These are phyloP conservation scores for Macrotyloma uniflorum DNA, from an alignment of 306 rosid species.

Conservation along the genomic window DNA sequence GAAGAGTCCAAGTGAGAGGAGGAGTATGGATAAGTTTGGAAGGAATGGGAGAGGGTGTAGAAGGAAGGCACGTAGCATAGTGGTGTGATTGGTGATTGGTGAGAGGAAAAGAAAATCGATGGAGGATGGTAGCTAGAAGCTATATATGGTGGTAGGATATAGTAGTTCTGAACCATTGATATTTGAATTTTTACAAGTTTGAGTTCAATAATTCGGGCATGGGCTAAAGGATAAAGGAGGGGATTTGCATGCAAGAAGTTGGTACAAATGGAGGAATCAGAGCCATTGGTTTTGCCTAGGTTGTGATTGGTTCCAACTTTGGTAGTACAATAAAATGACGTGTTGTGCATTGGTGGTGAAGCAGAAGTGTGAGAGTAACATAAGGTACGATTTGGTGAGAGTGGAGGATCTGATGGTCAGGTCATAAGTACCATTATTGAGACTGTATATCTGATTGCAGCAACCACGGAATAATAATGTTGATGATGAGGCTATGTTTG, in stretches of 20 bases:
- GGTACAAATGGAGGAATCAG: slow-evolving; percentile 37
- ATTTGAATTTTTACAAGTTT: background rate
- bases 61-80: slow-evolving; percentile 34
- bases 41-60: background rate
- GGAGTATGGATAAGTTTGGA: too few relatives aligned
- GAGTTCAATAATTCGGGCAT: slow-evolving; percentile 36
- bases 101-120: background rate
- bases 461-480: background rate
- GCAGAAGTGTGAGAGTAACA: background rate
- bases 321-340: background rate
- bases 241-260: background rate
- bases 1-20: too few relatives aligned
- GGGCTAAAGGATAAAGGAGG: slow-evolving; percentile 22
- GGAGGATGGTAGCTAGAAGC: background rate
- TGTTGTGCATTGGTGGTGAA: background rate
- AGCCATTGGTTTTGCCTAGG: background rate
- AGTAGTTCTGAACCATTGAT: background rate
- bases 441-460: too few relatives aligned
- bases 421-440: slow-evolving; percentile 28
- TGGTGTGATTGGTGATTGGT: background rate
- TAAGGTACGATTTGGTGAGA: slow-evolving; percentile 13
- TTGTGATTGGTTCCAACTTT: background rate
- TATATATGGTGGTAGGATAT: background rate
- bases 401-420: background rate
- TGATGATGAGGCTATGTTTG: background rate